Percentiles rank a stretch among this genome's conserved stretches.
These are phyloP conservation scores for Phylloporus arenicola DNA, from an alignment of 768 basidiomycete species.

Conservation along the genomic window DNA sequence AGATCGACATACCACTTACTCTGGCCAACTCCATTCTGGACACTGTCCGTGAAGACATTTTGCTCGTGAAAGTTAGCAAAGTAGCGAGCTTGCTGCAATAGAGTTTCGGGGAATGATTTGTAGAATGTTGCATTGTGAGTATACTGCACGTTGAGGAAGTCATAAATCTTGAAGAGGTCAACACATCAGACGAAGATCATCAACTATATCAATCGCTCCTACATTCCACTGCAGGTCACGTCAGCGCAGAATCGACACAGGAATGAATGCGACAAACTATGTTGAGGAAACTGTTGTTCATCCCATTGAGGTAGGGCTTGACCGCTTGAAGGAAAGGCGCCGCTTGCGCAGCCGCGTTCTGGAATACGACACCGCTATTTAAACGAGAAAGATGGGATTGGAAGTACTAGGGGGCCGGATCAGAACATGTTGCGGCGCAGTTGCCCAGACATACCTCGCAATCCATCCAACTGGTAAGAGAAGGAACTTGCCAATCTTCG, in stretches of 20 bases:
- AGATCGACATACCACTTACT: conserved; percentile 40
- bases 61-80: conserved; percentile 77
- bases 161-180: conserved; percentile 49
- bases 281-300: conserved; percentile 59
- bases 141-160: conserved; percentile 70
- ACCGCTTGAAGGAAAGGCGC: conserved; percentile 59
- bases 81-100: conserved; percentile 64
- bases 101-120: conserved; percentile 60
- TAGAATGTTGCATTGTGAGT: conserved; percentile 79
- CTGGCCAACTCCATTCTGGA: conserved; percentile 64
- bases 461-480: conserved; percentile 73
- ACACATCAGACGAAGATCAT: not conserved
- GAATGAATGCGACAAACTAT: conserved; percentile 41
- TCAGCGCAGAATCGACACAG: conserved; percentile 6
- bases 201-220: not conserved
- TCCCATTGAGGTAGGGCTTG: conserved; percentile 62
- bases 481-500: conserved; percentile 53
- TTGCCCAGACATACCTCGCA: conserved; percentile 37
- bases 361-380: conserved; percentile 40
- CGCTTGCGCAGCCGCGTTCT: conserved; percentile 48
- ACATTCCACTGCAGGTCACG: conserved; percentile 61
- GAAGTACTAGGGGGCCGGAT: conserved; percentile 21
- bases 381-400: conserved; percentile 20
- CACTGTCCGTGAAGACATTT: conserved; percentile 60
- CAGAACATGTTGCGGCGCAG: not conserved